Percentiles rank a stretch among this genome's conserved stretches.
Evolutionary conservation across 441 rosid species (phyloP).

Genomic region (Pelargonium fulgidum): DNA sequence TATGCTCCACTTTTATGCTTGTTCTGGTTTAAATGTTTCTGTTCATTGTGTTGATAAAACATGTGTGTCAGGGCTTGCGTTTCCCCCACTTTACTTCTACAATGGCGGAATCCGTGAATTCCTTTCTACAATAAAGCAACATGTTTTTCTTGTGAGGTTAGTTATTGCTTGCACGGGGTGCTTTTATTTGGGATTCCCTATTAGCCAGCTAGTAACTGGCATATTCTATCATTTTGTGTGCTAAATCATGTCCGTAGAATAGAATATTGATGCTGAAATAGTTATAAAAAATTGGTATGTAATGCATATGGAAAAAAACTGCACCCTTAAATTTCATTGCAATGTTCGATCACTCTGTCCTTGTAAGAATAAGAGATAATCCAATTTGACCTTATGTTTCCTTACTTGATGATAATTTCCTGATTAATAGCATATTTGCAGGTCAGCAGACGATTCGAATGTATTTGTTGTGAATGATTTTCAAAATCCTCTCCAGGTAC

Average conservation of each 20-base stretch:
- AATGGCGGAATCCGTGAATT: constrained; percentile 92
- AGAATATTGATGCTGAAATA: not conserved
- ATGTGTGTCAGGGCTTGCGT: constrained; percentile 73
- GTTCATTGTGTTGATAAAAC: constrained; percentile 16
- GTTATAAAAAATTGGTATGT: not conserved
- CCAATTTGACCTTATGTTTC: not conserved
- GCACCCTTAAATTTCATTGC: not conserved
- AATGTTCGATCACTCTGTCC: too few species aligned
- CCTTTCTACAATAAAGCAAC: constrained; percentile 78
- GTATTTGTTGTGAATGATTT: constrained; percentile 86
- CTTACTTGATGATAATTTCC: constrained; percentile 21
- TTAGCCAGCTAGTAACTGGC: not conserved
- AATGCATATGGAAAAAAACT: not conserved
- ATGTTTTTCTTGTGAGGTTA: constrained; percentile 81
- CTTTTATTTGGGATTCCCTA: not conserved
- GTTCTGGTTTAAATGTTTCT: not conserved
- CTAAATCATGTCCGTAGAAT: not conserved
- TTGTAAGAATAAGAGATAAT: too few species aligned
- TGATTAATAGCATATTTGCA: constrained; percentile 29
- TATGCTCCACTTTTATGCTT: not conserved
- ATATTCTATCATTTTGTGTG: not conserved
- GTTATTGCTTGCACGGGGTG: constrained; percentile 19
- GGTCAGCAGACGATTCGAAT: constrained; percentile 87
- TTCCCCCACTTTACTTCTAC: constrained; percentile 89
- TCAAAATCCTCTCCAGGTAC: constrained; percentile 85